Evolutionary conservation across 2,329 filamentous ascomycete species (phyloP).

Genomic region (Capronia epimyces): DNA sequence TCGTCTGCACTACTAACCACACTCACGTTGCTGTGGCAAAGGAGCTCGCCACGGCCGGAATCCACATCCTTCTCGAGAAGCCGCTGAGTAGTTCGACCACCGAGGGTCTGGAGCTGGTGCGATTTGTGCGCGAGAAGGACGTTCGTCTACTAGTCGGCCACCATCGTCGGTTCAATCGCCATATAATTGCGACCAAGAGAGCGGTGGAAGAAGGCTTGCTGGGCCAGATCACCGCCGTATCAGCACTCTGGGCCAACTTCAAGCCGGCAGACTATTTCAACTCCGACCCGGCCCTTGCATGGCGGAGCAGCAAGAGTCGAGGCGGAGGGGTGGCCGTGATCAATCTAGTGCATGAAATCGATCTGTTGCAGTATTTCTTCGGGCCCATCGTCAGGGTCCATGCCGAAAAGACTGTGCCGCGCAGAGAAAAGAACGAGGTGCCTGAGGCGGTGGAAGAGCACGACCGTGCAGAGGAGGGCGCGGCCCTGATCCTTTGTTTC

Average conservation of each 20-base stretch:
- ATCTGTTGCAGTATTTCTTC: conserved; percentile 16
- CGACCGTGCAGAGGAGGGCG: conserved; percentile 12
- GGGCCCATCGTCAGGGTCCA: conserved; percentile 1
- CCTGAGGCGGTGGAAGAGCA: not conserved
- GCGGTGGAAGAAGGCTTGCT: conserved; percentile 2
- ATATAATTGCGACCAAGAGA: conserved; percentile 9
- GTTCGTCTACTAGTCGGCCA: conserved; percentile 8
- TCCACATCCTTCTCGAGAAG: conserved; percentile 6
- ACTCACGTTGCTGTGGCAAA: too few relatives aligned
- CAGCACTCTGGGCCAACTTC: conserved; percentile 9
- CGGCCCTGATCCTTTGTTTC: conserved; percentile 13
- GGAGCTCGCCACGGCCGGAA: too few relatives aligned
- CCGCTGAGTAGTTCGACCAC: not conserved
- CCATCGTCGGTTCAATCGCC: conserved; percentile 14
- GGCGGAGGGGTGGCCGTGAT: conserved; percentile 10
- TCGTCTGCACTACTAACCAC: too few relatives aligned
- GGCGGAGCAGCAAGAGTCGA: conserved; percentile 3
- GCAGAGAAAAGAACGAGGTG: too few relatives aligned
- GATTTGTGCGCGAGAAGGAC: not conserved
- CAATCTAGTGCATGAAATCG: conserved; percentile 18
- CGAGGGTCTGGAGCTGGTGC: not conserved
- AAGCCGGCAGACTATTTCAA: conserved; percentile 12
- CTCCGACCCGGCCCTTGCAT: not conserved
- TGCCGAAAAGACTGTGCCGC: not conserved
- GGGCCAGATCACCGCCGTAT: conserved; percentile 9